Conservation (phyloP, 352 stramenopile species). For the Ophiocytium majus region DNA sequence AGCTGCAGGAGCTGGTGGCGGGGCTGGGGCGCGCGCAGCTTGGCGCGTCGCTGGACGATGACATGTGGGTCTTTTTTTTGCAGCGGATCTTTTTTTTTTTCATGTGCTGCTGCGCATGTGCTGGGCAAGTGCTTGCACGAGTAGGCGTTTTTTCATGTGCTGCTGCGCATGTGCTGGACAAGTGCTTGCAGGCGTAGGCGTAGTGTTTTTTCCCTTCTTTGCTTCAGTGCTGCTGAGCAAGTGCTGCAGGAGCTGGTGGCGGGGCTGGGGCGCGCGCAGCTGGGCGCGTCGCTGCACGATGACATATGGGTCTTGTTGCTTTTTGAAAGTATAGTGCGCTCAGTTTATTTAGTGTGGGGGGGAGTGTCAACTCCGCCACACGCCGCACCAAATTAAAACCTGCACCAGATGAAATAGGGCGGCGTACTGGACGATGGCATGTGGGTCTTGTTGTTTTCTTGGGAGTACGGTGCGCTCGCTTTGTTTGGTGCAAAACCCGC, state of each 20-base stretch:
- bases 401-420: too few relatives aligned
- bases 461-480: too few relatives aligned
- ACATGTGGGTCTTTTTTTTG: constrained; percentile 15
- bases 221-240: too few relatives aligned
- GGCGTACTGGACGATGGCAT: too few relatives aligned
- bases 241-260: constrained; percentile 7
- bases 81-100: too few relatives aligned
- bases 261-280: constrained; percentile 9
- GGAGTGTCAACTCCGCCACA: too few relatives aligned
- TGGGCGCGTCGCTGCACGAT: neutral
- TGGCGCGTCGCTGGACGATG: neutral
- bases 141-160: neutral
- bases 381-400: too few relatives aligned
- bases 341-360: too few relatives aligned
- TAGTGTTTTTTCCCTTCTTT: too few relatives aligned
- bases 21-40: constrained; percentile 13
- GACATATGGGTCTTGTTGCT: constrained; percentile 17
- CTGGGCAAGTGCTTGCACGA: neutral
- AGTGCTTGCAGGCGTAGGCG: neutral
- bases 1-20: constrained; percentile 11
- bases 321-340: too few relatives aligned
- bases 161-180: neutral
- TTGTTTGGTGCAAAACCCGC: too few relatives aligned
- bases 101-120: neutral
- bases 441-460: too few relatives aligned